Evolutionary conservation across 108 stramenopile species (phyloP), one percentile per base, ranked within the genome.

Genomic region (Nitzschia palea): DNA sequence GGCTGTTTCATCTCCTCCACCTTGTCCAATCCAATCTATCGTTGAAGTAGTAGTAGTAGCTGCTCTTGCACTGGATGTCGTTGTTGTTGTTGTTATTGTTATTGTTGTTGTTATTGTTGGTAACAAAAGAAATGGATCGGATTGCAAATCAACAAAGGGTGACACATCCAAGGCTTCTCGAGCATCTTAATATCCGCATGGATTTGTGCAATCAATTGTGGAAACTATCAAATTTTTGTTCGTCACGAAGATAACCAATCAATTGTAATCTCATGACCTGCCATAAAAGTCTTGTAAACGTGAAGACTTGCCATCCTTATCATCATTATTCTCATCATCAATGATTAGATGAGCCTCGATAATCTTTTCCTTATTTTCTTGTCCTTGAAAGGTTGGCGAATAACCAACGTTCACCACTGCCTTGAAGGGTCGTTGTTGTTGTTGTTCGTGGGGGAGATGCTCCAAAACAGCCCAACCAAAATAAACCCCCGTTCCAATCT

Each of bases 321-420:
- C 48, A 4, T 60, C 51, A 9, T 67, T 47, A 29, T 66, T 73
- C 4, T 60, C 67, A 3, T 65, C 23, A 9, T 65, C 65, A 42
- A 74, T 15, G 10, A 94, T 85, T 72, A 96, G 79, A 51, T 93
- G 88, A 10, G 95, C 93, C 69, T 96, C 95, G 9, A 91, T 87
- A 60, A 96, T 93, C 70, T 91, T 91, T 69, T 91, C 88, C 26
- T 73, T 67, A 50, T 96, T 94, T 74, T 94, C 93, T 57, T 78
- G 44, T 18, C 91, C 95, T 65, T 85, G 85, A 70, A 96, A 96
- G 4, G 95, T 96, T 0, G 95, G 95, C 12, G 91, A 91, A 57
- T 83, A 88, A 20, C 95, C 95, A 27, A 96, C 87, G 77, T 96
- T 96, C 25, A 90, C 91, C 3, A 93, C 93, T 22, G 91, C 88